Evolutionary conservation across 2,329 filamentous ascomycete species (phyloP), one percentile per base, ranked within the genome.

Genomic region (Exophiala sp.): DNA sequence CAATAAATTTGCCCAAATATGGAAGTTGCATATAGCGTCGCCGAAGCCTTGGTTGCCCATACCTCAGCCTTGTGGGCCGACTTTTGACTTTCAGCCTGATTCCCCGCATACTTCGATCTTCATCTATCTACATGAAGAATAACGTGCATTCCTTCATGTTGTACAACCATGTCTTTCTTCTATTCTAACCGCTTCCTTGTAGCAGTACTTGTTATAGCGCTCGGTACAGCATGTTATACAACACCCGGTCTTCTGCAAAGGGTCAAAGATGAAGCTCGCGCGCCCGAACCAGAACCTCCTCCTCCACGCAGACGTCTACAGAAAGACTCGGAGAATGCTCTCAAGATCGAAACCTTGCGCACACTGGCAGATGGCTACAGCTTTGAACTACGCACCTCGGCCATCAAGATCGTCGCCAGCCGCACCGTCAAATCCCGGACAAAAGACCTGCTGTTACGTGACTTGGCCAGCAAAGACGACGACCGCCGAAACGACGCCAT

Each of bases 361-460:
- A 86, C 83, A 59, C 77, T 91, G 3, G 74, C 88, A 10, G 76
- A 80, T 47, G 87, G 87, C 67, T 86, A 86, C 56, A 92, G 85
- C 68, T 85, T 82, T 64, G 81, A 86, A 16, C 86, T 91, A 58
- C 78, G 85, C 60, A 85, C 88, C 56, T 85, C 87, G 40, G 70
- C 75, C 16, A 63, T 77, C 45, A 73, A 72, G 40, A 77, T 78
- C 2, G 70, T 78, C 8, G 70, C 71, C 5, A 74, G 76, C 52
- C 66, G 75, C 51, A 71, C 71, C 2, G 70, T 71, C 3, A 73
- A 72, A 59, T 70, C 69, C 2, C 60, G 68, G 11, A 68, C 72
- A 0, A 68, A 70, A 33, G 65, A 72, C 48, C 53, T 73, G 39
- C 63, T 78, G 5, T 58, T 77, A 12, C 63, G 67, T 35, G 74